Base-by-base conservation (phyloP, 2,329 filamentous ascomycete species). In the Bisporella sp. region DNA sequence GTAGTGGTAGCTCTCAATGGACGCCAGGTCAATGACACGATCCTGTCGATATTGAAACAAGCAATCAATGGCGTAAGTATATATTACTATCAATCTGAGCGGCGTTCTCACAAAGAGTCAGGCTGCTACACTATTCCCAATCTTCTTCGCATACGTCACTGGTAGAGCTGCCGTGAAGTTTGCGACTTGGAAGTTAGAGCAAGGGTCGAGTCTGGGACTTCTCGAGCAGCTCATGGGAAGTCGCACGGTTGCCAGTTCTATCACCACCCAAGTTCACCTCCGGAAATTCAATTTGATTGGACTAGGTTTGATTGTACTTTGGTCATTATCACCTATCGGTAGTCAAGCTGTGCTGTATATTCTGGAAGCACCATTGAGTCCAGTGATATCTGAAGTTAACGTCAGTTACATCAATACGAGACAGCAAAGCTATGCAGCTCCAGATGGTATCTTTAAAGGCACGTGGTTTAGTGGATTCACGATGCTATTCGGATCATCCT, bases 221-320 rank as follows among this genome's bases (percentile, higher is more conserved):
- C 52, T 67, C 5, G 64, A 66, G 43, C 63, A 66, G 39, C 48
- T 64, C 3, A 57, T 64, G 51, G 64, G 64, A 44, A 66, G 62
- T 35, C 59, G 61, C n/a, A 64, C 64, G 1, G 57, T 66, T 6
- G 57, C 55, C 6, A 57, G 59, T 31, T 56, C 63, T 6, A 37
- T 66, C 9, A 45, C 51, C 1, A 64, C 64, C 5, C 58, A 63
- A 31, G 47, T 64, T 8, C 52, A 57, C 41, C 56, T 66, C 5
- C 51, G 58, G 21, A 54, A 58, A 1, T 51, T 64, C 44, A 64
- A 65, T 46, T 13, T 58, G 4, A 52, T 67, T 5, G 58, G 56
- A 1, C 5, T 64, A 4, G 48, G 46, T 1, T 49, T 67, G 9
- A 42, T 65, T 5, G 11, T 66, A 1, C 31, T 64, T 9, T 67